Percentiles rank a stretch among this genome's conserved stretches.
phyloP scores from a whole-genome alignment of 2,329 filamentous ascomycete species.

The Xylaria sp. region DNA sequence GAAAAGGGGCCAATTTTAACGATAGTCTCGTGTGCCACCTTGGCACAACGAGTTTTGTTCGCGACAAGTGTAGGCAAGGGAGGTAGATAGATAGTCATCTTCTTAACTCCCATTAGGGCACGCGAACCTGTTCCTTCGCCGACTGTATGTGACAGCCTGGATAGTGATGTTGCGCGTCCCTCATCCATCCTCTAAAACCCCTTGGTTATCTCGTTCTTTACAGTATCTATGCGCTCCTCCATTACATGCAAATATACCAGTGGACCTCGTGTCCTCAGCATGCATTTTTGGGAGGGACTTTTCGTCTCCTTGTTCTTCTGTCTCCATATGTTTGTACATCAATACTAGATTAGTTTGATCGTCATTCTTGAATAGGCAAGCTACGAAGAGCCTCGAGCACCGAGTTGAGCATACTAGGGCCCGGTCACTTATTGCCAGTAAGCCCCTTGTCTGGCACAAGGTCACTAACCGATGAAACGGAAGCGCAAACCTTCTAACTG shows the following conservation, averaged over 20 bases:
- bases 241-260: conserved; percentile 3
- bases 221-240: neutral
- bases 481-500: conserved; percentile 82
- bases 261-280: neutral
- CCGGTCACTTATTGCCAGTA: neutral
- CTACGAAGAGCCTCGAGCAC: neutral
- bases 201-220: neutral
- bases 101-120: neutral
- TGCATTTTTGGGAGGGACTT: neutral
- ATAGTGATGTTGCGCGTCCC: neutral
- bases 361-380: conserved; percentile 2
- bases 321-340: neutral
- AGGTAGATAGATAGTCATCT: neutral
- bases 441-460: neutral
- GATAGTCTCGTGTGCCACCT: too few relatives aligned
- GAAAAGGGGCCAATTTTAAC: neutral
- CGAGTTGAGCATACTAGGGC: neutral
- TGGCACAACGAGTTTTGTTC: neutral
- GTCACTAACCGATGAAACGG: conserved; percentile 59
- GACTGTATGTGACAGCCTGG: neutral
- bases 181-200: neutral
- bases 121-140: neutral
- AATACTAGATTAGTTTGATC: neutral
- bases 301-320: neutral
- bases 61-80: neutral